phyloP scores from a whole-genome alignment of 179 eudicot genomes.

The Monotropa hypopitys region DNA sequence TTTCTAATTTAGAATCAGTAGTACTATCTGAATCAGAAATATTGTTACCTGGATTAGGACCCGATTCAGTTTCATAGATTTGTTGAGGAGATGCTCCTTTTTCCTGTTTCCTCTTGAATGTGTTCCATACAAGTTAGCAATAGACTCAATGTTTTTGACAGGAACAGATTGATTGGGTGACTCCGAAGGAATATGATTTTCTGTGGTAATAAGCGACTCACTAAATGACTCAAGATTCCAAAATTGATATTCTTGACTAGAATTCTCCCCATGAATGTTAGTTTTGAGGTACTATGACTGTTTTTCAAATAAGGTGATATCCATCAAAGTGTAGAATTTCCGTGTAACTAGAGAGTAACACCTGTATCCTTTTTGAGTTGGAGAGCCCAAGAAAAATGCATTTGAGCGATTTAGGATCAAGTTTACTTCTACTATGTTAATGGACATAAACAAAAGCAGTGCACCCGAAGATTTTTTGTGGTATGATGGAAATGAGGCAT shows the following conservation, averaged over 20 bases:
- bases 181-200: neutral
- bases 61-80: neutral
- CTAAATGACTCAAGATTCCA: neutral
- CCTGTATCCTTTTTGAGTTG: neutral
- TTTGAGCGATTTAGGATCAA: neutral
- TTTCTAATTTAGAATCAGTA: no score
- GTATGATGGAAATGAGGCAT: neutral
- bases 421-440: neutral
- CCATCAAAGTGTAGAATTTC: neutral
- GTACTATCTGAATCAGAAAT: no score
- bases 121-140: neutral
- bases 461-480: neutral
- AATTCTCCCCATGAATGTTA: neutral
- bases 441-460: neutral
- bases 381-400: neutral
- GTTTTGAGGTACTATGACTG: neutral
- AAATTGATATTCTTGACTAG: neutral
- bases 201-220: neutral
- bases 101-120: neutral
- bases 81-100: neutral
- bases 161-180: neutral
- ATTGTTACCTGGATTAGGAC: neutral
- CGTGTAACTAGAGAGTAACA: neutral
- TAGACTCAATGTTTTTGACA: neutral
- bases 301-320: neutral